A percentile compares a stretch with the other conserved stretches of the same genome.
These are phyloP conservation scores for Kuraishia borneana DNA, from an alignment of 805 yeast genomes.

Conservation along the genomic window DNA sequence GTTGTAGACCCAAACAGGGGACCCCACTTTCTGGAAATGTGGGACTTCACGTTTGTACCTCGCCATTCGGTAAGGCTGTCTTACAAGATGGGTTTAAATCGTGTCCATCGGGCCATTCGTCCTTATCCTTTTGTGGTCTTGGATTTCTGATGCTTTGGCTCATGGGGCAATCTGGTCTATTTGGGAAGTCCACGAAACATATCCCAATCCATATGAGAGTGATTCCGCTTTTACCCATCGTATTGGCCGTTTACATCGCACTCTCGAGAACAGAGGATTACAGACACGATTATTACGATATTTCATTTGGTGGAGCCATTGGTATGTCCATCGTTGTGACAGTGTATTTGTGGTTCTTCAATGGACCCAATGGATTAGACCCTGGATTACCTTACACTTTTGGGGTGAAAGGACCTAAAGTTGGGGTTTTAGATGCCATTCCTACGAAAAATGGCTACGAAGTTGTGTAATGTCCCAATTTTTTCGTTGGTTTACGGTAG, in stretches of 20 bases:
- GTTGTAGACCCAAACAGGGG: constrained; percentile 33
- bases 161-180: constrained; percentile 34
- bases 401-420: background rate
- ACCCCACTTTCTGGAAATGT: constrained; percentile 12
- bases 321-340: constrained; percentile 43
- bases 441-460: background rate
- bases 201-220: constrained; percentile 6
- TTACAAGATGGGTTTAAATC: constrained; percentile 61
- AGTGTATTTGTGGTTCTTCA: constrained; percentile 15
- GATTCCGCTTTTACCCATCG: constrained; percentile 29
- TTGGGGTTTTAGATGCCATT: background rate
- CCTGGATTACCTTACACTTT: background rate
- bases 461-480: background rate
- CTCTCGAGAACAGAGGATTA: constrained; percentile 80
- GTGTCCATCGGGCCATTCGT: constrained; percentile 74
- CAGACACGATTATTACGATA: constrained; percentile 82
- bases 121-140: constrained; percentile 57
- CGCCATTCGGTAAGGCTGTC: constrained; percentile 18
- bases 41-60: constrained; percentile 17
- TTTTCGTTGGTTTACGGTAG: too few relatives aligned
- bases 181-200: constrained; percentile 17
- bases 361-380: background rate
- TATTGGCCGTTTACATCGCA: constrained; percentile 65
- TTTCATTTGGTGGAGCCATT: constrained; percentile 53
- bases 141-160: constrained; percentile 53